A percentile compares a stretch with the other conserved stretches of the same genome.
These are phyloP conservation scores for Sparassis latifolia DNA, from an alignment of 1,284 basidiomycete species.

Conservation along the genomic window DNA sequence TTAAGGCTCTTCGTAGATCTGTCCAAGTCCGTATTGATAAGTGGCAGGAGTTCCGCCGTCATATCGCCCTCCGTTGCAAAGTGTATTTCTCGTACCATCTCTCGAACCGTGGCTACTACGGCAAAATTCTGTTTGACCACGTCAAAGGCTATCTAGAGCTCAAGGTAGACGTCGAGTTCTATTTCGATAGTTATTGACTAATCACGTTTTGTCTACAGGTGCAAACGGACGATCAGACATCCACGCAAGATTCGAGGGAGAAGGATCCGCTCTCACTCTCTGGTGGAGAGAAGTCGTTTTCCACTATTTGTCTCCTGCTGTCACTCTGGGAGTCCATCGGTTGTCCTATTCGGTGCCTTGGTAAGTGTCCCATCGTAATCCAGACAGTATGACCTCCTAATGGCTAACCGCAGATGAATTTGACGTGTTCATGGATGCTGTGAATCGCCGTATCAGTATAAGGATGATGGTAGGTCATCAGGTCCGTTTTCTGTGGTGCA, in stretches of 20 bases:
- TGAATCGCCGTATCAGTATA: too few species aligned
- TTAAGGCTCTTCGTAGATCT: constrained; percentile 45
- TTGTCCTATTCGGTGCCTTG: too few species aligned
- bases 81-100: constrained; percentile 80
- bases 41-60: constrained; percentile 85
- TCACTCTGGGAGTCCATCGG: too few species aligned
- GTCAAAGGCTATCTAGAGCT: constrained; percentile 57
- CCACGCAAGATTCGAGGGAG: constrained; percentile 57
- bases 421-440: too few species aligned
- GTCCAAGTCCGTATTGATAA: constrained; percentile 58
- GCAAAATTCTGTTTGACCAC: constrained; percentile 85
- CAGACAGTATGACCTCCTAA: too few species aligned
- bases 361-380: too few species aligned
- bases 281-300: too few species aligned
- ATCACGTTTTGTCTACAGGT: constrained; percentile 34
- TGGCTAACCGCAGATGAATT: too few species aligned
- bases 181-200: background rate
- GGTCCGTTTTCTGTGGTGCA: too few species aligned
- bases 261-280: too few species aligned
- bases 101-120: constrained; percentile 79
- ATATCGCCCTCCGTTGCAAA: constrained; percentile 83
- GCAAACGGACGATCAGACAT: constrained; percentile 71
- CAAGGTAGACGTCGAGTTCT: constrained; percentile 36
- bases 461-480: too few species aligned
- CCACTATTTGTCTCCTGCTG: too few species aligned